Base-by-base conservation (phyloP, 192 early-diverging fungal species). In the Piromyces sp. region DNA sequence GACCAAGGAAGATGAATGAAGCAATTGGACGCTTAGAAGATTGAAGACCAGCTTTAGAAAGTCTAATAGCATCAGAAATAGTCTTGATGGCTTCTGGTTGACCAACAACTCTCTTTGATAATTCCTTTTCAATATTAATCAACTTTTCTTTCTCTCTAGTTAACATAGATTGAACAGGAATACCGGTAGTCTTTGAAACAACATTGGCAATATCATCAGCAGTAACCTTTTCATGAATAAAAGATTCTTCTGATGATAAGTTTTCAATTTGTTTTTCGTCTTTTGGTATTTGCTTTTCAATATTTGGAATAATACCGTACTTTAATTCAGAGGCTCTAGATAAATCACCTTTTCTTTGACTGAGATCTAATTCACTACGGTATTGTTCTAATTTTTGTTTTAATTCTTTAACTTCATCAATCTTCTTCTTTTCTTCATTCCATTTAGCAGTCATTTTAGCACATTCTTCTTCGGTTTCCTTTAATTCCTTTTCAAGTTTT, bases 171-270 rank as follows among this genome's bases (percentile, higher is more conserved):
- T 90, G 88, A 13, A 95, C 92, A n/a, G 94, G 94, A 81, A 95
- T 94, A 30, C 94, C 94, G 5, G 94, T 95, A 84, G 92, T 90
- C 15, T 90, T 87, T 16, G 92, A 87, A 11, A 95, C 92, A 11
- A 94, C 93, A 30, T 88, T 86, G 0, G 93, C 93, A 85, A 94
- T 95, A 82, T 91, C 91, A 79, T 95, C 92, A 7, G 93, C 87
- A 7, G 93, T 94, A 22, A 95, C 94, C 79, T 93, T 89, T 85
- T 95, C 94, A 84, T 94, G 93, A 29, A 95, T 88, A 68, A 95
- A 83, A 51, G 87, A 89, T 12, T 86, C 81, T 29, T 83, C 87
- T 30, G 85, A 83, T 79, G 83, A 16, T 16, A 30, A 31, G 28
- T 82, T 78, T 30, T 82, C 82, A 29, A 78, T 22, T 81, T 68